Base-by-base conservation (phyloP, 768 basidiomycete genomes). In the Phylloporus sp. region DNA sequence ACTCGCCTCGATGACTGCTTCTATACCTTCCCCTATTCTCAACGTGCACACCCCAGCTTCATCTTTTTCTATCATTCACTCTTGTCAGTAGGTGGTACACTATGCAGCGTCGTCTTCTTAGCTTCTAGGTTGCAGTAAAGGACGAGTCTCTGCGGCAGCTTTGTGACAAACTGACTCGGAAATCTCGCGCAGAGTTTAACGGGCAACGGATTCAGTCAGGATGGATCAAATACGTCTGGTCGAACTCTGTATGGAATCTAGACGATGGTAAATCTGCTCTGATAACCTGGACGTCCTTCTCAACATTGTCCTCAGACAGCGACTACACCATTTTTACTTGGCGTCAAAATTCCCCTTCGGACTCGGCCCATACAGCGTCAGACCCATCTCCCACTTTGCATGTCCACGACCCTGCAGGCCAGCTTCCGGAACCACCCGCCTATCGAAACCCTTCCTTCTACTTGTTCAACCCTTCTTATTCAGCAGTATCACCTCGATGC, bases 251-350 rank as follows among this genome's bases (percentile, higher is more conserved):
- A 44, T 97, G 90, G 90, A 87, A 88, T 62, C 71, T 97, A 11
- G 91, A 95, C 64, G 94, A 97, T 62, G 93, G 93, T 88, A 61
- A 27, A 61, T 73, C 66, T 15, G 28, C 26, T 32, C 22, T 43
- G 29, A 31, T n/a, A n/a, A n/a, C n/a, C n/a, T n/a, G n/a, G n/a
- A n/a, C n/a, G n/a, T 20, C 6, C 31, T 4, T 27, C 24, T 42
- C 38, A 28, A 15, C 16, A 9, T 20, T 7, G 15, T 23, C 40
- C 20, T 40, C 27, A 86, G 93, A 91, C 35, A 84, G 88, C 11
- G 93, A 97, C 72, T 92, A 94, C 65, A 80, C 82, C 18, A 95
- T 97, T 53, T 91, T 94, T 57, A 73, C 76, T 32, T 88, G 89
- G 84, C 77, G 94, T 12, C 79, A 81, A 52, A 79, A 82, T 62